phyloP scores from a whole-genome alignment of 75 land plant genomes.

The Isoetes taiwanensis region DNA sequence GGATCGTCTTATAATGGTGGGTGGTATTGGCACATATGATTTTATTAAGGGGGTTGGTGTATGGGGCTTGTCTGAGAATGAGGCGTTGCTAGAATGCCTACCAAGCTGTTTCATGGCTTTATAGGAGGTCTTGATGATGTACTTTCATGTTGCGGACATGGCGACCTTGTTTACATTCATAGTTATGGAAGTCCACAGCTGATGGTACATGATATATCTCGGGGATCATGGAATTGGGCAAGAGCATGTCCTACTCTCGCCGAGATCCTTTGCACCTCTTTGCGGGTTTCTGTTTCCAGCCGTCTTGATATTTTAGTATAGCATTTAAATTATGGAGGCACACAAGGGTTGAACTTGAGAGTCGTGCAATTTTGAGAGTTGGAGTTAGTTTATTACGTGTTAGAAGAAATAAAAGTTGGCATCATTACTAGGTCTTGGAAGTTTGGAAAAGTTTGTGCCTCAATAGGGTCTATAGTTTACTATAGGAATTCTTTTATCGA shows the following conservation, averaged over 20 bases:
- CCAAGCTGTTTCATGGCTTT: conserved; percentile 62
- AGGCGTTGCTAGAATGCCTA: conserved; percentile 73
- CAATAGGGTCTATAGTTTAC: too few species aligned
- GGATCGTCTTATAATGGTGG: conserved; percentile 66
- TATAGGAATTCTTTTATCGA: too few species aligned
- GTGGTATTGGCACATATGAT: conserved; percentile 69
- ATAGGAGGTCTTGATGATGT: conserved; percentile 82
- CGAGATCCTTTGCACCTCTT: conserved; percentile 66
- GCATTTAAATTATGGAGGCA: too few species aligned
- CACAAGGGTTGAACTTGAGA: too few species aligned
- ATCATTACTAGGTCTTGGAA: too few species aligned
- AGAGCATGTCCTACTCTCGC: conserved; percentile 60
- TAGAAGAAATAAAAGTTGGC: too few species aligned
- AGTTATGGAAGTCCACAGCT: conserved; percentile 66
- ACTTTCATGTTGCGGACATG: conserved; percentile 65
- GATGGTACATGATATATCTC: conserved; percentile 48
- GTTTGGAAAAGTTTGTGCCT: too few species aligned
- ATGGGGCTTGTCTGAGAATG: conserved; percentile 46
- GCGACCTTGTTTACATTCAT: conserved; percentile 63
- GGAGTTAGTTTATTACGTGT: too few species aligned
- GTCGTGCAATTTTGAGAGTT: too few species aligned
- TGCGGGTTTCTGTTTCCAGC: conserved; percentile 74
- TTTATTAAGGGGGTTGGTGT: conserved; percentile 76
- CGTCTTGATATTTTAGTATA: too few species aligned
- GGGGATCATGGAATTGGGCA: conserved; percentile 63